phyloP scores from a whole-genome alignment of 2,329 filamentous ascomycete species.

The Trichoderma sp. region DNA sequence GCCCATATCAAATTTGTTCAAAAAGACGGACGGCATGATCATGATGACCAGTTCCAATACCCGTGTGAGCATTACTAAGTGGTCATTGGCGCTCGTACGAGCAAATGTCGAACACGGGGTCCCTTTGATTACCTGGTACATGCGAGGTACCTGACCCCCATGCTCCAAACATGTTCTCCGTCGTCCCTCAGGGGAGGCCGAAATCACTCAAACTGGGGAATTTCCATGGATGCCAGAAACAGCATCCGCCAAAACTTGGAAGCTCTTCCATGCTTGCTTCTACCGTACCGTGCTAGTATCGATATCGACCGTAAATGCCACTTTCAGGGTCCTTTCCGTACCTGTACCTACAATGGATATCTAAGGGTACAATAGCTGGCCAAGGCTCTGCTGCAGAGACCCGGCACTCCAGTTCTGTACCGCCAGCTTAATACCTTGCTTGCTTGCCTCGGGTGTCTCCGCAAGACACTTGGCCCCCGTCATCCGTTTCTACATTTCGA shows the following conservation, averaged over 20 bases:
- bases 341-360: neutral
- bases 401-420: neutral
- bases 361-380: neutral
- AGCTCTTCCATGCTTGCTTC: neutral
- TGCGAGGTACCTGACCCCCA: neutral
- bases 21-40: neutral
- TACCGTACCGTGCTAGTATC: neutral
- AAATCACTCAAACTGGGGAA: neutral
- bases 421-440: no score
- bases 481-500: neutral
- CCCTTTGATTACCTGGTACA: neutral
- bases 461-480: neutral
- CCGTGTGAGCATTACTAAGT: neutral
- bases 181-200: neutral
- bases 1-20: neutral
- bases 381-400: neutral
- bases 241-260: neutral
- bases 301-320: neutral
- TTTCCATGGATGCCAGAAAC: neutral
- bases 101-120: neutral
- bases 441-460: neutral
- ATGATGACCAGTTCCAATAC: neutral
- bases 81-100: neutral
- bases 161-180: neutral
- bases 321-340: neutral